Evolutionary conservation across 495 filamentous ascomycete genomes (phyloP), one percentile per base, ranked within the genome.

Genomic region (Astrothelium subdiscretum): DNA sequence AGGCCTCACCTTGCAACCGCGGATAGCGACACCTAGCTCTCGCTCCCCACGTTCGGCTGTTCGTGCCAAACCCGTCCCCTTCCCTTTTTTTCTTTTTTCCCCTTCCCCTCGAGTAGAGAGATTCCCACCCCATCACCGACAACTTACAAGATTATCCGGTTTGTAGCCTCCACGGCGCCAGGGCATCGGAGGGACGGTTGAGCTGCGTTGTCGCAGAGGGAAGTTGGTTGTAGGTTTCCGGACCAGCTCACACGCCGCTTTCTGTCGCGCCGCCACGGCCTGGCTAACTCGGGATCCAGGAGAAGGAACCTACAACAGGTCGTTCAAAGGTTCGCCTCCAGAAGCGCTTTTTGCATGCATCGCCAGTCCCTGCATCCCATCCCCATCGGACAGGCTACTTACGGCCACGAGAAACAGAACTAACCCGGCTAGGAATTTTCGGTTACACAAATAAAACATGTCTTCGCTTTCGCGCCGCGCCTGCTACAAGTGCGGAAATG

Each of bases 401-500:
- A 48, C 48, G 48, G 20, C 12, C 43, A 18, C 12, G n/a, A n/a
- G 20, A 20, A 54, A 27, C n/a, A 29, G 48, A 10, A 15, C 48
- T 54, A 54, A 54, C n/a, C 48, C 6, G 48, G 22, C 20, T 54
- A 54, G 48, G 48, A 54, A 29, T 54, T 27, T 29, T 10, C 20
- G 48, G 48, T 54, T 54, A 29, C 48, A 54, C 48, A 54, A 54
- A 3, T 8, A 48, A 59, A 74, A 60, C 57, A 94, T 91, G 86
- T 92, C 92, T 79, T 95, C 95, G 69, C 83, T 97, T 72, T 92
- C 91, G 74, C 90, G 94, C 75, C 89, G 95, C 76, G 95, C 92
- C 65, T 99, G 95, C 85, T 99, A 97, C 83, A 99, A 99, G 81
- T 99, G 95, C 81, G 95, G 95, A 77, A 96, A 96, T 72, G 91